Conservation (phyloP, 768 basidiomycete genomes). For the Leccinum rimulosum region DNA sequence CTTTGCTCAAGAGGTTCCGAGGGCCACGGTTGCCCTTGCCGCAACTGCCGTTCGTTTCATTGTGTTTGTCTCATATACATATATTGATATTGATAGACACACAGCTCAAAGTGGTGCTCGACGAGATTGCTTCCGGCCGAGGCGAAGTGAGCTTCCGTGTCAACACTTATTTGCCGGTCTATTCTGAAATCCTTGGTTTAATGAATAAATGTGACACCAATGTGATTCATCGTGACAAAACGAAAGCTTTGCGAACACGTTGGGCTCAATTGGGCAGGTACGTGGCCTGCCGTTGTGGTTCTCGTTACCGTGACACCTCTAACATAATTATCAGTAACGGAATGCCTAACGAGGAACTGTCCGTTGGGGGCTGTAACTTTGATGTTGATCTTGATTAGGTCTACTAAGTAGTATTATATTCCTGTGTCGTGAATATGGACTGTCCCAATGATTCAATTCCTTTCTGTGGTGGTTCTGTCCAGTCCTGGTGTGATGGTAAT, state of each 20-base stretch:
- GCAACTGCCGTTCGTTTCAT: neutral
- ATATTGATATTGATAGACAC: neutral
- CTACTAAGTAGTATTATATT: neutral
- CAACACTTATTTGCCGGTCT: neutral
- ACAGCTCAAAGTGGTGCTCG: neutral
- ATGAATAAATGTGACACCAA: neutral
- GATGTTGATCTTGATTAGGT: neutral
- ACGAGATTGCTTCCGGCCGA: neutral
- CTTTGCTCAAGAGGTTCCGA: neutral
- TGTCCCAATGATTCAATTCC: neutral
- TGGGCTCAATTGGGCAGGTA: neutral
- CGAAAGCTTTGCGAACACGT: neutral
- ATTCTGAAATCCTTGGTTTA: neutral
- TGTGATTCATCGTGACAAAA: neutral
- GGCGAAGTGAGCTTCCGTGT: neutral
- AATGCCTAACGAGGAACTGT: neutral
- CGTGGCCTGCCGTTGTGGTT: neutral
- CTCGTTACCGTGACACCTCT: neutral
- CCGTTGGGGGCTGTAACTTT: neutral
- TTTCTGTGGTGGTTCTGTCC: neutral
- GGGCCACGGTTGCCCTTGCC: neutral
- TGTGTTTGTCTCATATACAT: neutral
- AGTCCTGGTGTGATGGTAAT: neutral
- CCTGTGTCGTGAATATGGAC: neutral
- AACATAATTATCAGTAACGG: neutral